Base-by-base conservation (phyloP, 164 flowering plant species). In the Platanus orientalis region DNA sequence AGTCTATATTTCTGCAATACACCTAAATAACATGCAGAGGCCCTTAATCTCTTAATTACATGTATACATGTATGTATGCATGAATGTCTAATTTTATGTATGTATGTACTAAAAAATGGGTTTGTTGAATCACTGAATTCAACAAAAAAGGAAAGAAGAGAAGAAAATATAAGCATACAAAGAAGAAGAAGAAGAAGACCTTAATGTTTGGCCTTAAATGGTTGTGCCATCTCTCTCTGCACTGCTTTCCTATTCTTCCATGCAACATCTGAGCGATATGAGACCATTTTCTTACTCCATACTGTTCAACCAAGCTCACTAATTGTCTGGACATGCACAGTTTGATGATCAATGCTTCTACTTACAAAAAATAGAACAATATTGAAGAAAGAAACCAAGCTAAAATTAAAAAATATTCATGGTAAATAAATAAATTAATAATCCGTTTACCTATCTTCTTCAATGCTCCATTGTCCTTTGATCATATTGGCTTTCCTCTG, bases 381-480 rank as follows among this genome's bases (percentile, higher is more conserved):
- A 34, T 34, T 10, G 11, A 6, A 45, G 54, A 32, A 1, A 16
- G 7, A 28, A 28, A 42, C 47, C 47, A 45, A 19, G 16, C 16
- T 14, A 45, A 16, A 36, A 36, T 14, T 36, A 36, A 36, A 14
- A 36, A 36, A n/a, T 14, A 36, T 36, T 3, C 42, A 36, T 36
- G 42, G 12, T 9, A 49, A 21, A 7, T 17, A 23, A 52, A 55
- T 17, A 17, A 54, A 25, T 34, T 59, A 59, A 49, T 44, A 19
- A 20, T 17, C 30, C 40, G 5, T 24, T 30, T 69, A 88, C 98
- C 92, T 87, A 63, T 90, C 98, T 82, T 94, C 98, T 56, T 89
- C 95, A 42, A 45, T 39, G 0, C 83, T 80, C 97, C 97, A 90
- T 71, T 90, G 96, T 12, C 92, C 98, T 69, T 84, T 94, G 53